These are phyloP conservation scores for Lactarius psammicola DNA, from an alignment of 768 basidiomycete species.

Conservation along the genomic window DNA sequence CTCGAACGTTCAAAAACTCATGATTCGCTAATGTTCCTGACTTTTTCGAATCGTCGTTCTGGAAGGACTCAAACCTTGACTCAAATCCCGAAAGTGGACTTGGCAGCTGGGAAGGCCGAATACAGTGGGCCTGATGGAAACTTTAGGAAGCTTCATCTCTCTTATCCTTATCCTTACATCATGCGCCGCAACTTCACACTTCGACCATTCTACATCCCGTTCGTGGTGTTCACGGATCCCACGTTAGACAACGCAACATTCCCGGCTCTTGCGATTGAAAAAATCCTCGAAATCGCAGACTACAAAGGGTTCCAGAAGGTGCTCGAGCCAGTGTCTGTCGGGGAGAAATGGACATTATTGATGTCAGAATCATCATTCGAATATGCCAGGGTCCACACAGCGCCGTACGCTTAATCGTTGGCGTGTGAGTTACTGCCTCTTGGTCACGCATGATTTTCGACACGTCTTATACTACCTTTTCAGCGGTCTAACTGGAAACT, in stretches of 20 bases:
- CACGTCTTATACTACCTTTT: not conserved
- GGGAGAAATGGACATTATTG: conserved; percentile 20
- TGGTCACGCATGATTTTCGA: not conserved
- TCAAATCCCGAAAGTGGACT: conserved; percentile 31
- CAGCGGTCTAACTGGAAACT: conserved; percentile 36
- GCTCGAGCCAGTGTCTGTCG: conserved; percentile 35
- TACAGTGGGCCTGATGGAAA: conserved; percentile 33
- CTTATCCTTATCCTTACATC: conserved; percentile 38
- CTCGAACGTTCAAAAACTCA: not conserved
- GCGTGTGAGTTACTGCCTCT: conserved; percentile 31
- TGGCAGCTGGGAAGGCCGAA: conserved; percentile 34
- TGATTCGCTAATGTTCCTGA: conserved; percentile 30
- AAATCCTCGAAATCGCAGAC: conserved; percentile 34
- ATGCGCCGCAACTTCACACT: conserved; percentile 38
- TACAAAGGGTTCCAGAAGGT: conserved; percentile 36
- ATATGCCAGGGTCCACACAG: conserved; percentile 34
- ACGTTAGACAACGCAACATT: conserved; percentile 32
- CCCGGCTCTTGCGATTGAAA: conserved; percentile 29
- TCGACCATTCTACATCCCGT: conserved; percentile 32
- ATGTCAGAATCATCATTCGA: not conserved
- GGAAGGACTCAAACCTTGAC: conserved; percentile 29
- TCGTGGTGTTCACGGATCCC: conserved; percentile 29
- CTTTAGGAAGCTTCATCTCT: conserved; percentile 32
- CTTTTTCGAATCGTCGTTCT: conserved; percentile 30
- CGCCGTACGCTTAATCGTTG: conserved; percentile 36